Evolutionary conservation across 352 stramenopile genomes (phyloP).

Genomic region (Pythium angustatum): DNA sequence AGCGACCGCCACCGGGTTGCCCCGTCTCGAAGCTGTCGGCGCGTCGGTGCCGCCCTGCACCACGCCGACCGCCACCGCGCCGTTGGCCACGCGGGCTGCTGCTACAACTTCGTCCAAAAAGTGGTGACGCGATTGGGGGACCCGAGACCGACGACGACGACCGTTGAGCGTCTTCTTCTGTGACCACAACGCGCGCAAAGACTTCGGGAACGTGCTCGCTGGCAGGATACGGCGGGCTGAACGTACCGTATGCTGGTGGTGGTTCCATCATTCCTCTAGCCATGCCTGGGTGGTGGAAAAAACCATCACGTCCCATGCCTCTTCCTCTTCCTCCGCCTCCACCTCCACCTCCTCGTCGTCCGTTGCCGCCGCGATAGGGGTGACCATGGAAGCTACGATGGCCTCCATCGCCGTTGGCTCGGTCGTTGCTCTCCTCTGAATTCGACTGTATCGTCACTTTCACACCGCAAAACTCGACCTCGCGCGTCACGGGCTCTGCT

Average conservation of each 20-base stretch:
- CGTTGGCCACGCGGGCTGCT: constrained; percentile 7
- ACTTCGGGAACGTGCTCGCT: constrained; percentile 1
- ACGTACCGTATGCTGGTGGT: constrained; percentile 3
- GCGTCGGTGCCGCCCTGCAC: constrained; percentile 21
- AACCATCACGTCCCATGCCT: constrained; percentile 4
- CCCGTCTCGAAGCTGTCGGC: constrained; percentile 60
- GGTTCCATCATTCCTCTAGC: constrained; percentile 15
- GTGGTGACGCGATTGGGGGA: constrained; percentile 1
- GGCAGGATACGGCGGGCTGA: not conserved
- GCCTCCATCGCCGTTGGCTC: not conserved
- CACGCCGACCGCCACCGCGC: constrained; percentile 14
- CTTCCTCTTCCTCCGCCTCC: constrained; percentile 8
- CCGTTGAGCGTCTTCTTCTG: not conserved
- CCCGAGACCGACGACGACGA: not conserved
- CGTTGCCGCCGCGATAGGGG: not conserved
- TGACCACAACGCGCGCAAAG: constrained; percentile 8
- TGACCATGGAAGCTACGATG: not conserved
- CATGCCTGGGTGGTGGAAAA: constrained; percentile 20
- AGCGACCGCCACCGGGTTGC: not conserved
- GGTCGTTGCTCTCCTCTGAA: not conserved
- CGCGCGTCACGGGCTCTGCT: constrained; percentile 9
- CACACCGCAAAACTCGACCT: constrained; percentile 20
- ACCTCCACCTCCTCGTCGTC: too few species aligned
- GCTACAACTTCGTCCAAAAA: constrained; percentile 18
- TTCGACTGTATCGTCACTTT: constrained; percentile 20